phyloP scores from a whole-genome alignment of 371 early-diverging fungal species.

The Syncephalastrum monosporum region DNA sequence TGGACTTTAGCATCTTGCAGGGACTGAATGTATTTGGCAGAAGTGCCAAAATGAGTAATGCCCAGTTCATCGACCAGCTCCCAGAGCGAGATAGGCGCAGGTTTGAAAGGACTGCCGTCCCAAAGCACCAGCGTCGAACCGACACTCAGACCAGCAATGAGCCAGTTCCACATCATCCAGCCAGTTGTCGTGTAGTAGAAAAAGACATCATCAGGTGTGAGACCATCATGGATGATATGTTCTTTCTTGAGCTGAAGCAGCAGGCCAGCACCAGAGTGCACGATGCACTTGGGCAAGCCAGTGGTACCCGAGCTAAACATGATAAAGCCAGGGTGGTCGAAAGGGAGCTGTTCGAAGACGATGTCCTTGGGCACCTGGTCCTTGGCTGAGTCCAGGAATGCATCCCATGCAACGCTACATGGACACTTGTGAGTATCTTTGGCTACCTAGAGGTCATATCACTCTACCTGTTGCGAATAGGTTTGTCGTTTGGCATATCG shows the following conservation, averaged over 20 bases:
- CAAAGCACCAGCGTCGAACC: constrained; percentile 87
- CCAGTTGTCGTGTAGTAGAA: constrained; percentile 97
- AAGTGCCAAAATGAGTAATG: constrained; percentile 91
- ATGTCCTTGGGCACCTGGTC: constrained; percentile 38
- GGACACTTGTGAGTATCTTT: constrained; percentile 32
- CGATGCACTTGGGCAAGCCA: constrained; percentile 97
- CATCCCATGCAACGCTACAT: constrained; percentile 46
- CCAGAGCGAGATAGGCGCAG: constrained; percentile 76
- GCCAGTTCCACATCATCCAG: constrained; percentile 99
- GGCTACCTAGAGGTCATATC: constrained; percentile 12
- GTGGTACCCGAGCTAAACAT: constrained; percentile 98
- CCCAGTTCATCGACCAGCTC: constrained; percentile 72
- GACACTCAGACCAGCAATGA: constrained; percentile 75
- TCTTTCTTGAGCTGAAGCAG: constrained; percentile 94
- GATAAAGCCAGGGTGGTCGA: constrained; percentile 94
- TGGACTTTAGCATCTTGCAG: constrained; percentile 75
- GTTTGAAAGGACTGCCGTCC: constrained; percentile 96
- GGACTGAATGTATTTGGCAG: constrained; percentile 94
- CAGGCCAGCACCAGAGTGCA: constrained; percentile 93
- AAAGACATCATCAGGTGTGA: constrained; percentile 74
- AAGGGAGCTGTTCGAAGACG: constrained; percentile 81
- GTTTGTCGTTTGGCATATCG: constrained; percentile 7
- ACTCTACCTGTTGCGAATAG: constrained; percentile 16
- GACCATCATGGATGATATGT: constrained; percentile 83
- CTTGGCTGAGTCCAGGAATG: constrained; percentile 38